A percentile compares a stretch with the other conserved stretches of the same genome.
phyloP scores from a whole-genome alignment of 257 asterid genomes.

The Jacaranda copaia region DNA sequence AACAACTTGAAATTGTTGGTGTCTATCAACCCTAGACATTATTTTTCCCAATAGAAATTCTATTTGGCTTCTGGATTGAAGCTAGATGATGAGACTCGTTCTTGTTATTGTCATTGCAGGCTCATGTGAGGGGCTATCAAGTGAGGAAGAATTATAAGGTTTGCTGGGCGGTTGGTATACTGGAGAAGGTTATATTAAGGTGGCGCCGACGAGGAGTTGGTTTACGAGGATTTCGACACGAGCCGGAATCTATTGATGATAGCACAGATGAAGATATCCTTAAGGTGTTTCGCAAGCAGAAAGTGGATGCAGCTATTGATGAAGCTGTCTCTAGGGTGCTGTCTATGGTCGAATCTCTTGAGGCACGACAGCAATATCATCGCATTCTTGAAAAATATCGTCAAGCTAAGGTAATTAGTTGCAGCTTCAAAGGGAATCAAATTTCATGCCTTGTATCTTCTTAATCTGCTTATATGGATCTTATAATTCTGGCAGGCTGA shows the following conservation, averaged over 20 bases:
- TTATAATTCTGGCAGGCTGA: conserved; percentile 63
- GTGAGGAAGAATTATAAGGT: conserved; percentile 78
- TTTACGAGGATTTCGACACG: conserved; percentile 76
- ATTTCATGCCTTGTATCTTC: neutral
- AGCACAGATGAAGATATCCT: conserved; percentile 81
- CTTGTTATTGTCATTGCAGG: conserved; percentile 53
- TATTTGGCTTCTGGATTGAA: neutral
- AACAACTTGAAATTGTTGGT: neutral
- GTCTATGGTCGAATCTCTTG: conserved; percentile 84
- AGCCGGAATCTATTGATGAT: conserved; percentile 57
- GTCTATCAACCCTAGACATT: too few species aligned
- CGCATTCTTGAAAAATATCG: conserved; percentile 82
- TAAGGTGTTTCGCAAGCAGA: conserved; percentile 82
- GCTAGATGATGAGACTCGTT: neutral
- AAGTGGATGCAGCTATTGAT: conserved; percentile 79
- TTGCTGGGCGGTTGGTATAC: conserved; percentile 92
- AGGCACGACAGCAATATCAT: conserved; percentile 88
- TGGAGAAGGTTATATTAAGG: conserved; percentile 89
- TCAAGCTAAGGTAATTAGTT: conserved; percentile 77
- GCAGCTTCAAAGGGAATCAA: neutral
- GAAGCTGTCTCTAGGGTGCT: conserved; percentile 92
- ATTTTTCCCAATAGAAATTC: neutral
- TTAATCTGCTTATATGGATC: neutral
- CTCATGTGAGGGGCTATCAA: conserved; percentile 96
- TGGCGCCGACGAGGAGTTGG: conserved; percentile 94